Base-by-base conservation (phyloP, 2,329 filamentous ascomycete genomes). In the Scopulariopsis brevicaulis region DNA sequence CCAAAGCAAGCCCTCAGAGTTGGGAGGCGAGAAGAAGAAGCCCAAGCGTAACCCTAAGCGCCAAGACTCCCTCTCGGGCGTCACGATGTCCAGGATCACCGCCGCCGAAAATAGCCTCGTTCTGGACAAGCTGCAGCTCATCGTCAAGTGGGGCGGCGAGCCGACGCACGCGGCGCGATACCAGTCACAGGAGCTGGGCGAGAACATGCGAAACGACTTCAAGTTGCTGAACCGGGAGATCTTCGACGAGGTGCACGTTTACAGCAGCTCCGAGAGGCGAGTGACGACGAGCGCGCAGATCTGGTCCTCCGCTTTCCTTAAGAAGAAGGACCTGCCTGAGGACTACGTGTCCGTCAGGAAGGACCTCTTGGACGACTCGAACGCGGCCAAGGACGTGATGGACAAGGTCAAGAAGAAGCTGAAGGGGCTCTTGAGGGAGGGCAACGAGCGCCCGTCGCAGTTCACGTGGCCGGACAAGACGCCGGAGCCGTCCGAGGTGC, bases 381-480 rank as follows among this genome's bases (percentile, higher is more conserved):
- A 99, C 70, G 94, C 94, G 4, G 94, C 94, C 59, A 99, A 99
- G 70, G 94, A 99, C 69, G 91, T 96, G 67, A 99, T 96, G 89
- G 95, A 99, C 73, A 96, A 96, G 73, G 94, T 99, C 58, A 99
- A 99, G 80, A 99, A 99, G 82, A 96, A 96, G 83, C 81, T 99
- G 32, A 99, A 99, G 74, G 86, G 90, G 1, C 79, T 99, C 22
- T 73, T 99, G 59, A 85, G 94, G 34, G 89, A 96, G 70, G 94
- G 93, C n/a, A 90, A 91, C 61, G 89, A 94, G 67, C 89, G 93
- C 1, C 94, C 94, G 11, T 85, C 93, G 20, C 91, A 99, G 67
- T 99, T 99, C 68, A 90, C 94, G n/a, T 99, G 94, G 94, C 94
- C 94, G 1, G 84, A 90, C 50, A 93, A 94, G 63, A 94, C 94